Conservation (phyloP, 1,284 basidiomycete genomes). For the Rugosomyces carneus region DNA sequence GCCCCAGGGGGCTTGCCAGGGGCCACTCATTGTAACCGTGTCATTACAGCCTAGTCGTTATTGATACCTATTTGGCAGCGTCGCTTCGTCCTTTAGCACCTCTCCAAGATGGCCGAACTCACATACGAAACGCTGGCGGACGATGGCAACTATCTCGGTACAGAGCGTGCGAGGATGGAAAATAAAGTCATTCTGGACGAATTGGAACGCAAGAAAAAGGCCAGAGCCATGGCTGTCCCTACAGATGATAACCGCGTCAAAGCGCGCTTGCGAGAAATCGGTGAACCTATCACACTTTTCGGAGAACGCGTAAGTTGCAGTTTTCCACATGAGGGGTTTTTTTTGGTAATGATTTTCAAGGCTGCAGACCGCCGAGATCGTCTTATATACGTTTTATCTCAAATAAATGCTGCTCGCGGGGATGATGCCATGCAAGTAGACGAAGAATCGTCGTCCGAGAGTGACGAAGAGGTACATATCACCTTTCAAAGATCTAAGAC, state of each 20-base stretch:
- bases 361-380: constrained; percentile 89
- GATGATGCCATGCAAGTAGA: constrained; percentile 69
- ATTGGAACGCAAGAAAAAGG: constrained; percentile 92
- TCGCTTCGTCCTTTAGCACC: neutral
- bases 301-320: constrained; percentile 80
- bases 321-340: constrained; percentile 2
- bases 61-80: constrained; percentile 4
- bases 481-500: neutral
- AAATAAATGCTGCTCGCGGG: constrained; percentile 79
- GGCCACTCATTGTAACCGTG: no score
- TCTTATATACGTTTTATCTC: constrained; percentile 86
- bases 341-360: constrained; percentile 34
- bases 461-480: constrained; percentile 67
- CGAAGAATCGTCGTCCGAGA: constrained; percentile 59
- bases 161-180: constrained; percentile 66
- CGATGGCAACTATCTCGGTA: constrained; percentile 66
- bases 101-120: constrained; percentile 48
- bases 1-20: no score
- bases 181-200: constrained; percentile 85
- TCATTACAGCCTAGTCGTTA: neutral
- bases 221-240: constrained; percentile 90
- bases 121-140: constrained; percentile 69
- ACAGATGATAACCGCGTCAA: constrained; percentile 95
- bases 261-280: constrained; percentile 83
- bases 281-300: constrained; percentile 95